phyloP scores from a whole-genome alignment of 2,329 filamentous ascomycete genomes.

The Fulvia fulva region DNA sequence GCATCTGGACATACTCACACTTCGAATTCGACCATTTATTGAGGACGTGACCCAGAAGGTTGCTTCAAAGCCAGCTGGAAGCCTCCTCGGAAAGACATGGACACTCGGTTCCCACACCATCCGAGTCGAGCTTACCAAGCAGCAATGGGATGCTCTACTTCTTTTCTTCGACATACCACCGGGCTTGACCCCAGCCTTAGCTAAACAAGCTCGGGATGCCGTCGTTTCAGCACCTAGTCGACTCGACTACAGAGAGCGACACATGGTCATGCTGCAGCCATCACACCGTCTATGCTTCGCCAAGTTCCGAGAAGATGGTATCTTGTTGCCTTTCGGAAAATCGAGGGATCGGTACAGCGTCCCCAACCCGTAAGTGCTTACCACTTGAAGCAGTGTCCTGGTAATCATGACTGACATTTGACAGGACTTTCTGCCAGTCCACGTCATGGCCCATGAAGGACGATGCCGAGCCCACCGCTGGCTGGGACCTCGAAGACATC shows the following conservation, averaged over 20 bases:
- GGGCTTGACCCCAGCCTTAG: constrained; percentile 23
- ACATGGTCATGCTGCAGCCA: constrained; percentile 25
- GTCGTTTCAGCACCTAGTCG: constrained; percentile 30
- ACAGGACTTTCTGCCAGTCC: constrained; percentile 37
- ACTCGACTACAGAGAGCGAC: constrained; percentile 35
- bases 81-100: constrained; percentile 35
- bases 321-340: constrained; percentile 41
- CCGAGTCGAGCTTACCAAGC: constrained; percentile 31
- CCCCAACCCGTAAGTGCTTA: constrained; percentile 42
- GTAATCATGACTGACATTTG: neutral
- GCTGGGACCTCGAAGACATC: constrained; percentile 37
- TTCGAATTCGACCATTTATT: constrained; percentile 31
- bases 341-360: constrained; percentile 31
- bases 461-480: constrained; percentile 34
- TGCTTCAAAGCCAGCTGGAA: constrained; percentile 21
- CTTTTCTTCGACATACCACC: constrained; percentile 27
- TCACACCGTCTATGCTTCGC: constrained; percentile 26
- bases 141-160: constrained; percentile 32
- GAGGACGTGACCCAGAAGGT: constrained; percentile 35
- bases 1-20: constrained; percentile 25
- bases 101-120: constrained; percentile 24
- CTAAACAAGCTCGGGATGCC: constrained; percentile 24
- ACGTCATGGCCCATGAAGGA: constrained; percentile 39
- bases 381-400: neutral
- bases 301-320: constrained; percentile 38